phyloP scores from a whole-genome alignment of 768 basidiomycete species.

The Suillus fuscotomentosus region DNA sequence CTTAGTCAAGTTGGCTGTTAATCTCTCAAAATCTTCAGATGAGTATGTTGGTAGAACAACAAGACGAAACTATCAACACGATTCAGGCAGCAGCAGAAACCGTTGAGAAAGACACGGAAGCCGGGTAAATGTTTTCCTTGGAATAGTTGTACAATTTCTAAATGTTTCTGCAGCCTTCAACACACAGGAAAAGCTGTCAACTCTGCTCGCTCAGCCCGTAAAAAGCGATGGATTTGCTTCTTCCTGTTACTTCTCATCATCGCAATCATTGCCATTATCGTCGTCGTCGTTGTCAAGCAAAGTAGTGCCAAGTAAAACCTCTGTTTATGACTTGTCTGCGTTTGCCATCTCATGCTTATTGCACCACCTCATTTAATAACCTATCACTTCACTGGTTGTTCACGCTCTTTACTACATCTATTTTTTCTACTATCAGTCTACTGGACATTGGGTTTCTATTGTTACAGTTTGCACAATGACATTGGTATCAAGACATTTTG shows the following conservation, averaged over 20 bases:
- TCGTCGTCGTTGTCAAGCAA: constrained; percentile 54
- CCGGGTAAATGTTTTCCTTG: constrained; percentile 54
- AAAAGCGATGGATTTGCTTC: constrained; percentile 98
- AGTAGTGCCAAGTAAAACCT: constrained; percentile 34
- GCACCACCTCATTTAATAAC: constrained; percentile 1
- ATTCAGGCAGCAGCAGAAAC: constrained; percentile 76
- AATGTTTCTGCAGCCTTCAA: constrained; percentile 48
- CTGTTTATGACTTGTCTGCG: constrained; percentile 21
- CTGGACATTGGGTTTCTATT: not conserved
- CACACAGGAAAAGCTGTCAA: constrained; percentile 86
- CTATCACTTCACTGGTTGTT: not conserved
- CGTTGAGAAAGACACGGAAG: constrained; percentile 83
- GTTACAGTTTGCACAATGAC: not conserved
- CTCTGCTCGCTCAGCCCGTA: constrained; percentile 85
- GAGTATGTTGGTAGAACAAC: constrained; percentile 93
- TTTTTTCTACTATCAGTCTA: not conserved
- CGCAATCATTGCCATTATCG: constrained; percentile 63
- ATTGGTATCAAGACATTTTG: not conserved
- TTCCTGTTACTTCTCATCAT: constrained; percentile 64
- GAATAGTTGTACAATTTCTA: constrained; percentile 6
- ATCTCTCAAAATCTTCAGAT: constrained; percentile 49
- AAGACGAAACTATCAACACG: constrained; percentile 82
- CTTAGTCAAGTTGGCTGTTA: not conserved
- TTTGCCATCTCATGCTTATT: constrained; percentile 9
- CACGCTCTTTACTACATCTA: not conserved